phyloP scores from a whole-genome alignment of 371 early-diverging fungal species.

The Parasitella parasitica region DNA sequence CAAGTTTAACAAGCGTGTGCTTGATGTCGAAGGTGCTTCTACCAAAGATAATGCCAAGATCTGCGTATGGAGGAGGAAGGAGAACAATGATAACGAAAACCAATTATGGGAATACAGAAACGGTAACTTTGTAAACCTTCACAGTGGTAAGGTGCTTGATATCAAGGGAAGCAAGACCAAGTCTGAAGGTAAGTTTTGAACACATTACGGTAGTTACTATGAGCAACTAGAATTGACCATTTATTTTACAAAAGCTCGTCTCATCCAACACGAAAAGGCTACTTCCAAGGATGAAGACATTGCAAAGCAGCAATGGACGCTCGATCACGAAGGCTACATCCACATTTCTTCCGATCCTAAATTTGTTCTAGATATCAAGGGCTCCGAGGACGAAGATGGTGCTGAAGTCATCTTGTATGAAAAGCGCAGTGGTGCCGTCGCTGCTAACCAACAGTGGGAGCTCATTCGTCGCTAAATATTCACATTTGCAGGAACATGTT shows the following conservation, averaged over 20 bases:
- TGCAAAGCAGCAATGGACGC: slow-evolving; percentile 74
- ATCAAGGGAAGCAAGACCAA: slow-evolving; percentile 24
- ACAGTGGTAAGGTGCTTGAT: slow-evolving; percentile 28
- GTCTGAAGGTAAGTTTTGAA: neutral
- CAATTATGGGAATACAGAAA: slow-evolving; percentile 31
- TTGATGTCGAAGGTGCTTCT: slow-evolving; percentile 30
- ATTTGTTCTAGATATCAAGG: slow-evolving; percentile 33
- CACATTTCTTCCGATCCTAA: slow-evolving; percentile 18
- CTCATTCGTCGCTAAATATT: slow-evolving; percentile 6
- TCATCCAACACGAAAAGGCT: slow-evolving; percentile 25
- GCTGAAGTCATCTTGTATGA: slow-evolving; percentile 32
- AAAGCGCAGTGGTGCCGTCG: slow-evolving; percentile 20
- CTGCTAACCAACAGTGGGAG: slow-evolving; percentile 31
- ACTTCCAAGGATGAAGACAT: slow-evolving; percentile 49
- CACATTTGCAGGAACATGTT: neutral
- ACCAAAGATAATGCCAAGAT: slow-evolving; percentile 23
- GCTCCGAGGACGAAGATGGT: slow-evolving; percentile 33
- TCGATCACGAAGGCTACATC: slow-evolving; percentile 76
- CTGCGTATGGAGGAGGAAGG: slow-evolving; percentile 22
- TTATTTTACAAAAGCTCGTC: too few relatives aligned
- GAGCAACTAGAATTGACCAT: too few relatives aligned
- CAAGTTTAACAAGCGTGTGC: slow-evolving; percentile 26
- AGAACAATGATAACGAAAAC: slow-evolving; percentile 14
- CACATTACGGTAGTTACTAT: too few relatives aligned
- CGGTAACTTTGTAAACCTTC: slow-evolving; percentile 21